Base-by-base conservation (phyloP, 306 rosid species). In the Inga leiocalycina region DNA sequence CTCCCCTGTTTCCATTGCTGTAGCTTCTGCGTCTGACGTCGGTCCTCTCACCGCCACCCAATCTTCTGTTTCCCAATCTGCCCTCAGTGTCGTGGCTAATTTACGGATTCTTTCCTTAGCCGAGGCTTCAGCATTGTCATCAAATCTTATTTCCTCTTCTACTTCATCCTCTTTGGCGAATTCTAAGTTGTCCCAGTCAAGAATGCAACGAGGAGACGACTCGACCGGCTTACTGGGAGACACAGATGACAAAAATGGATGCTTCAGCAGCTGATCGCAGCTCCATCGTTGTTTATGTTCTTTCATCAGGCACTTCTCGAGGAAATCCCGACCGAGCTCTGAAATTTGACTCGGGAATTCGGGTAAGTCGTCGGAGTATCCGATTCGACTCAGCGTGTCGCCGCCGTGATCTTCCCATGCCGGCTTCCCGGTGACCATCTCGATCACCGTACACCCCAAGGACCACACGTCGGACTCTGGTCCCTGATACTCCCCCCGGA, bases 381-480 rank as follows among this genome's bases (percentile, higher is more conserved):
- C 92, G 79, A 91, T 93, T 24, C 90, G 86, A 15, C 84, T 81
- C 75, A 93, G 87, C 48, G 93, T 82, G 14, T 86, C 89, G 5
- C 67, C 20, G 1, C 90, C 84, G 80, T 54, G 84, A n/a, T 89
- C 94, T 32, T 86, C 88, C 97, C 97, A 93, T 4, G 89, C 90
- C 11, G 95, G 88, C 16, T 86, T 93, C 3, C 95, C 95, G 48
- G 88, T 89, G 67, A 93, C 45, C 93, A 93, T 87, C 84, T 93
- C 95, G 77, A 93, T 83, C 46, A 93, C 78, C 81, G 97, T 93
- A 82, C 95, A 93, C 1, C 97, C 97, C 72, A 93, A 13, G 2
- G 95, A 91, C 97, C 97, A 93, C 19, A 93, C 85, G 67, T 93
- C 95, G 30, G 94, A 86, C 82, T 90, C 93, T 24, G 92, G 90